Base-by-base conservation (phyloP, 768 basidiomycete genomes). In the Tricholoma bakamatsutake region DNA sequence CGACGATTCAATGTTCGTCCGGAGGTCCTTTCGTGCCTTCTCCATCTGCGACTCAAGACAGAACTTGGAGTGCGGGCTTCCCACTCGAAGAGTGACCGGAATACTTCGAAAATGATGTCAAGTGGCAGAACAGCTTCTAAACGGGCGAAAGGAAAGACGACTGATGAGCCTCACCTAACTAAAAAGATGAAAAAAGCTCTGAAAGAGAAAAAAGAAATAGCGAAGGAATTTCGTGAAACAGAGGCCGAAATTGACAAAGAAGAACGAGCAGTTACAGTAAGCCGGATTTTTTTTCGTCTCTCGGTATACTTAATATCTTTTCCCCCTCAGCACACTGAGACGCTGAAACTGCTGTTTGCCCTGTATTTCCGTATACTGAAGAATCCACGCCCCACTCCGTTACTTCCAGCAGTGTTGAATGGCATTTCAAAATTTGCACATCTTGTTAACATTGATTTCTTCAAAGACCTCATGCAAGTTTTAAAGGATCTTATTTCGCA, bases 391-490 rank as follows among this genome's bases (percentile, higher is more conserved):
- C 84, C 87, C 31, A 89, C 89, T 1, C 82, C 85, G 15, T 79
- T 98, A 8, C 79, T 98, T 12, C 86, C 93, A 18, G 82, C 89
- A 31, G 95, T 94, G 42, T 77, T 99, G 59, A 86, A 88, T 64
- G 97, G 97, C 58, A 89, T 98, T 63, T 85, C 94, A 2, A 87
- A 84, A 73, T 98, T 92, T 66, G 88, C 96, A 1, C 97, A 98
- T 68, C 82, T 98, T 56, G 93, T 99, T 69, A 99, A 97, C 71
- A 82, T 98, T 62, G 95, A 99, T 69, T 98, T 99, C 74, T 99
- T 98, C 83, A 87, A 88, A 65, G 97, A 99, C 72, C 77, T 99
- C 47, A 80, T 99, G 76, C 78, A 82, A 53, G 91, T 94, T 5
- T 76, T 99, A 33, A 90, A 90, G 72, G 79, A 79, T 56, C 80